Base-by-base conservation (phyloP, 169 alveolate genomes). In the Plasmodium sp. region DNA sequence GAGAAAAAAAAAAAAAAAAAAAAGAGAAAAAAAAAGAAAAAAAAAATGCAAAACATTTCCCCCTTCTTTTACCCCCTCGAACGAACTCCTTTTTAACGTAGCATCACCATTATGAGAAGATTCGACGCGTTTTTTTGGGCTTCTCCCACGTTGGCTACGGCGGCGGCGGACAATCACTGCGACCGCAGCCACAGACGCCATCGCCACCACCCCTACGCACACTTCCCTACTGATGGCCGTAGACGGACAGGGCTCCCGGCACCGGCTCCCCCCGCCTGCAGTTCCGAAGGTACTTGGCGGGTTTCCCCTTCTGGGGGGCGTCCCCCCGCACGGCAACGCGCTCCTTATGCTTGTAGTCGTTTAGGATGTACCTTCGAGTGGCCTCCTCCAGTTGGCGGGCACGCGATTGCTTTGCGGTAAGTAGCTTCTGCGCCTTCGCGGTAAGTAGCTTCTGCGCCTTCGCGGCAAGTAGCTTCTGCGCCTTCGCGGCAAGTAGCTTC, bases 311-410 rank as follows among this genome's bases (percentile, higher is more conserved):
- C 58, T 12, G 58, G 16, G 79, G 56, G 22, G 27, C 43, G 41
- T 48, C 93, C 10, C 5, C 58, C n/a, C 39, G 79, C n/a, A 36
- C 45, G 18, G 43, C 81, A 48, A 85, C 79, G 27, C 33, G 36
- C 43, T 48, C 79, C 79, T 85, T 85, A 43, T 85, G 82, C 84
- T 85, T 85, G 79, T 85, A 85, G 22, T 85, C 93, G 45, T 85
- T 85, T 5, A 85, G 41, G 18, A 85, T 4, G n/a, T 85, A 85
- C n/a, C 73, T 74, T 48, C 16, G 9, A 34, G 85, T 75, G 7
- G 75, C 75, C 5, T 18, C 5, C 5, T 22, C 27, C 34, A n/a
- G 12, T 16, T 62, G 36, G 14, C 18, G 36, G 0, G 12, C 12
- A 48, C 12, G n/a, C n/a, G n/a, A 48, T 3, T 48, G 58, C 58